Conservation (phyloP, 345 rosid species). For the rapeseed (Brassica napus) region Da-Ae NC_063443.1:5231501-5232000, state of each 20-base stretch:
- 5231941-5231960: conserved; percentile 89
- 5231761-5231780: conserved; percentile 62
- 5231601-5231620: conserved; percentile 83
- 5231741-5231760: conserved; percentile 44
- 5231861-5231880: too few species aligned
- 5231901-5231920: not conserved
- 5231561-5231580: conserved; percentile 70
- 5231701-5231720: conserved; percentile 50
- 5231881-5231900: too few species aligned
- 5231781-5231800: conserved; percentile 53
- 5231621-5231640: conserved; percentile 85
- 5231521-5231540: conserved; percentile 76
- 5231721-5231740: conserved; percentile 11
- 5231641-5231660: conserved; percentile 68
- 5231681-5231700: conserved; percentile 39
- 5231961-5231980: conserved; percentile 98
- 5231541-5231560: conserved; percentile 71
- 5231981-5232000: conserved; percentile 99
- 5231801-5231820: conserved; percentile 74
- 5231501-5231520: conserved; percentile 49
- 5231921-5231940: conserved; percentile 59
- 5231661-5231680: conserved; percentile 55
- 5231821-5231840: conserved; percentile 90
- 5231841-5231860: not conserved
- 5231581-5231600: conserved; percentile 74